Conservation (phyloP, 805 yeast genomes). For the Candida orba region DNA sequence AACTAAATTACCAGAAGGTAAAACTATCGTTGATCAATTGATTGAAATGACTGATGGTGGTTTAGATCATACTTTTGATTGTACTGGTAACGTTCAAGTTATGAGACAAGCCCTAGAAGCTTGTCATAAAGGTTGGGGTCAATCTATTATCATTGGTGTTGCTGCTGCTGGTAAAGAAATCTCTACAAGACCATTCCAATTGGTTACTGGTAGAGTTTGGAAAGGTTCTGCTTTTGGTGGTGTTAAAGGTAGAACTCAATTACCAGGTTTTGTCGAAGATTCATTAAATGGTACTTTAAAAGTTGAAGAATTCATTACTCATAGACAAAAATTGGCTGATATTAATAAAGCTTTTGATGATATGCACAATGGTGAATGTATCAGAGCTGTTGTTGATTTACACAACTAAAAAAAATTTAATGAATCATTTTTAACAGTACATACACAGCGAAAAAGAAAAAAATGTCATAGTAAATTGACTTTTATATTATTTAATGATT, state of each 20-base stretch:
- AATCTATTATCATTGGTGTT: constrained; percentile 91
- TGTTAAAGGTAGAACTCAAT: constrained; percentile 93
- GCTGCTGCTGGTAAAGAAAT: constrained; percentile 98
- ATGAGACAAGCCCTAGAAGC: constrained; percentile 97
- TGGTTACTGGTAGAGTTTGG: constrained; percentile 99
- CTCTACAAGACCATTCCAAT: constrained; percentile 95
- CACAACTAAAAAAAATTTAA: constrained; percentile 14
- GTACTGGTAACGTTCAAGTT: constrained; percentile 93
- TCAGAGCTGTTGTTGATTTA: constrained; percentile 78
- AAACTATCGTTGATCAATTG: constrained; percentile 70
- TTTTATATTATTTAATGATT: neutral
- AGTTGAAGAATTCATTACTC: constrained; percentile 94
- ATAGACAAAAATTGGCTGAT: constrained; percentile 67
- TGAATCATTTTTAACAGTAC: neutral
- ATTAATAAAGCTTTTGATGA: constrained; percentile 91
- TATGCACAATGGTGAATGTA: constrained; percentile 89
- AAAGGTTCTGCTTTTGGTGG: constrained; percentile 99
- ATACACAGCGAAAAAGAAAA: neutral
- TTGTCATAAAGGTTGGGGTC: constrained; percentile 99
- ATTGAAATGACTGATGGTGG: constrained; percentile 96
- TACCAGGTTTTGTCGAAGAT: constrained; percentile 84
- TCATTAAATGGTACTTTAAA: constrained; percentile 74
- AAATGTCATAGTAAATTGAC: neutral
- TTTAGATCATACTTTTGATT: constrained; percentile 90
- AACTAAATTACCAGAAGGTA: constrained; percentile 63